Evolutionary conservation across 2,329 filamentous ascomycete species (phyloP).

Genomic region (Claviceps maximensis): DNA sequence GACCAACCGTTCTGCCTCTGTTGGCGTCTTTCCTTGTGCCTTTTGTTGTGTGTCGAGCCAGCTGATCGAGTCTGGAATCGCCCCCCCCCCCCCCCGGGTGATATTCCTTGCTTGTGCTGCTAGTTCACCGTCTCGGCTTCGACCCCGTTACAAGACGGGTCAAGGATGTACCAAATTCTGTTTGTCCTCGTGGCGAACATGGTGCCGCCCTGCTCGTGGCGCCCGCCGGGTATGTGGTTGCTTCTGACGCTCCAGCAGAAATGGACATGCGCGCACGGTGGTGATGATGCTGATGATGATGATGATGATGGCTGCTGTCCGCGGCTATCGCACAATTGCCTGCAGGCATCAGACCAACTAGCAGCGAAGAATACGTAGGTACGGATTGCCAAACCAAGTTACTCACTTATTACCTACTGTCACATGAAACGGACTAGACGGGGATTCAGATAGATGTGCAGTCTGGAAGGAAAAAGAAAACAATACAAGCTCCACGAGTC

Average conservation of each 20-base stretch:
- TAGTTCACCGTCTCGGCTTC: conserved; percentile 6
- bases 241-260: not conserved
- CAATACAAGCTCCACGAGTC: conserved; percentile 4
- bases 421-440: conserved; percentile 1
- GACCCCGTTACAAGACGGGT: not conserved
- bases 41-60: not conserved
- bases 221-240: conserved; percentile 2
- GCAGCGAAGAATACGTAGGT: not conserved
- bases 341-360: not conserved
- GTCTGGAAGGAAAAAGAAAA: not conserved
- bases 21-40: not conserved
- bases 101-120: not conserved
- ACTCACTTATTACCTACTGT: not conserved
- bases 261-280: not conserved
- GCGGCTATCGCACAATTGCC: conserved; percentile 1
- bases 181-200: conserved; percentile 3
- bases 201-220: conserved; percentile 5
- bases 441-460: conserved; percentile 3
- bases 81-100: too few species aligned
- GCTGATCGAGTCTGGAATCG: not conserved
- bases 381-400: not conserved
- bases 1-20: not conserved
- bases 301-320: not conserved
- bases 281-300: not conserved
- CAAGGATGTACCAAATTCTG: conserved; percentile 5